A percentile compares a stretch with the other conserved stretches of the same genome.
phyloP scores from a whole-genome alignment of 495 filamentous ascomycete species.

The Penicillium paxilli region DNA sequence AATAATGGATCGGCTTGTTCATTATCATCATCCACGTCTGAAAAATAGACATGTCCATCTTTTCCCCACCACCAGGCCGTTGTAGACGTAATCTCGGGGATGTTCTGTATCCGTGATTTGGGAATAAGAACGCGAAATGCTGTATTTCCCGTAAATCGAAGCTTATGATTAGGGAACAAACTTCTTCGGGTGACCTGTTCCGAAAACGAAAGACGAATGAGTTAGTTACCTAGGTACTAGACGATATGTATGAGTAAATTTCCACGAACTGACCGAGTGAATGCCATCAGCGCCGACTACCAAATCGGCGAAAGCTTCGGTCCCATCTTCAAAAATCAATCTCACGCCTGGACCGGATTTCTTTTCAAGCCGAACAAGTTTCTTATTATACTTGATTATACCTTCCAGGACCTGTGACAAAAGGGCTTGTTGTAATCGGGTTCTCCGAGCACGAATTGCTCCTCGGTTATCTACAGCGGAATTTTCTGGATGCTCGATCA shows the following conservation, averaged over 20 bases:
- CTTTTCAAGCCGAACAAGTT: conserved; percentile 31
- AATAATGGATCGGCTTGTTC: conserved; percentile 14
- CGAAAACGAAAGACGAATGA: not conserved
- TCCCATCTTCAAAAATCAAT: conserved; percentile 35
- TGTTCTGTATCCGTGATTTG: conserved; percentile 21
- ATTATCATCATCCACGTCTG: conserved; percentile 37
- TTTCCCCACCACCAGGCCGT: conserved; percentile 50
- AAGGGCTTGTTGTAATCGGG: conserved; percentile 41
- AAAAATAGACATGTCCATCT: conserved; percentile 44
- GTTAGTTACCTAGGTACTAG: not conserved
- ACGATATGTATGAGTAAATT: too few relatives aligned
- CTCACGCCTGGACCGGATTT: conserved; percentile 25
- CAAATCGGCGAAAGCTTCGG: conserved; percentile 39
- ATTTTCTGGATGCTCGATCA: conserved; percentile 12
- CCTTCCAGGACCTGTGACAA: conserved; percentile 34
- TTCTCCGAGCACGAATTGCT: conserved; percentile 34
- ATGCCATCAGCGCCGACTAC: conserved; percentile 56
- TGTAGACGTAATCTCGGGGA: conserved; percentile 35
- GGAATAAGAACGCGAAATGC: conserved; percentile 39
- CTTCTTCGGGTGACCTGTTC: conserved; percentile 3
- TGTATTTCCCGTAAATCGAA: conserved; percentile 39
- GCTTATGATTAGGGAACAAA: conserved; percentile 33
- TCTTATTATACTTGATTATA: conserved; percentile 39
- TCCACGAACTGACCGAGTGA: conserved; percentile 40
- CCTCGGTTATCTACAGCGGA: conserved; percentile 11